Conservation (phyloP, 768 basidiomycete species). For the Xerocomus spinulosus region DNA sequence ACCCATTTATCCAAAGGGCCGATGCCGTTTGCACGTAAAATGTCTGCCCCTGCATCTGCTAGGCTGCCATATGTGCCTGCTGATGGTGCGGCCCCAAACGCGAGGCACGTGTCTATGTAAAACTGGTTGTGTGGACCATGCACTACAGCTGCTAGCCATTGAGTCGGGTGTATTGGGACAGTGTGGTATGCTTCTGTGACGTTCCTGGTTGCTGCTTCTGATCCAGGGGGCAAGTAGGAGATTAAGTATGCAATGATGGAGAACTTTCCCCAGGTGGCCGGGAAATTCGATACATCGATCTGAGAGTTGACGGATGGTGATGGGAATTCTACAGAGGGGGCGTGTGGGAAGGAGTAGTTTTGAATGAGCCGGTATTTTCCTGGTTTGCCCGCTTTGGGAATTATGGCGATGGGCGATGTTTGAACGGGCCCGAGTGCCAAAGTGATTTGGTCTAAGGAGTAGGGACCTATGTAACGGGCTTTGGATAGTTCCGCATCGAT, state of each 20-base stretch:
- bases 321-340: fast-evolving
- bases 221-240: not conserved
- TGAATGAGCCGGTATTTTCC: not conserved
- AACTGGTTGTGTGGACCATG: not conserved
- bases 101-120: not conserved
- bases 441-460: too few relatives aligned
- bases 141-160: not conserved
- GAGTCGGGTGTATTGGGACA: not conserved
- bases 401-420: not conserved
- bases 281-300: not conserved
- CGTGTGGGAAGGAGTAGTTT: not conserved
- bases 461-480: too few relatives aligned
- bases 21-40: too few relatives aligned
- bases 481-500: too few relatives aligned
- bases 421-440: not conserved
- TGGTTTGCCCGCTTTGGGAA: not conserved
- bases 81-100: not conserved
- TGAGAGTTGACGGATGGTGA: not conserved
- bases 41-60: too few relatives aligned
- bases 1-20: too few relatives aligned
- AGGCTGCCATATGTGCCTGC: constrained; percentile 5
- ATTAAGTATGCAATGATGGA: not conserved
- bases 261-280: constrained; percentile 1
- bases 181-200: not conserved
- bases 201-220: not conserved